Evolutionary conservation across 331 rosid species (phyloP).

Genomic region (Saraca asoca): DNA sequence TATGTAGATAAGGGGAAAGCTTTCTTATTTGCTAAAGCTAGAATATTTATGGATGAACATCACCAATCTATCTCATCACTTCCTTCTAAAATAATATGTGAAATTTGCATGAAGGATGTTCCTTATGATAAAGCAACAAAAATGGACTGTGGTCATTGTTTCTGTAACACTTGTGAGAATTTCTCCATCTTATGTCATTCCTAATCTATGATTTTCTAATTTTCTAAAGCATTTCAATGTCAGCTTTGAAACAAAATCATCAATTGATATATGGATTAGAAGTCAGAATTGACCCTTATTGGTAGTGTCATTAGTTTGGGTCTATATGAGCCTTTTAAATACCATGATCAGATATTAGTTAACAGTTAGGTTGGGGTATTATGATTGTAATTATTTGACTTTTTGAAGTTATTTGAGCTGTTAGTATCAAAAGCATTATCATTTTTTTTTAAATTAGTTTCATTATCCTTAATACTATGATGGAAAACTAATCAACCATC

Average conservation of each 20-base stretch:
- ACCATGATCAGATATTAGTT: not conserved
- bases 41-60: conserved; percentile 63
- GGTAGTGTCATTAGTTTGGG: conserved; percentile 11
- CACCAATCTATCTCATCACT: conserved; percentile 34
- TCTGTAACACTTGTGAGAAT: conserved; percentile 78
- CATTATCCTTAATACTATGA: not conserved
- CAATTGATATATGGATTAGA: conserved; percentile 7
- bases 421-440: no score
- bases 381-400: conserved; percentile 21
- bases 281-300: conserved; percentile 7
- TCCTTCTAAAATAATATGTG: conserved; percentile 52
- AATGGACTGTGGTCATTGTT: no score
- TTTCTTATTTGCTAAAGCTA: conserved; percentile 66
- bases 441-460: no score
- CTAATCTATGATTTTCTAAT: conserved; percentile 1
- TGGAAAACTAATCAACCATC: conserved; percentile 13
- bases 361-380: not conserved
- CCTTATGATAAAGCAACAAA: no score
- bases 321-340: conserved; percentile 13
- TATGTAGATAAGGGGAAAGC: conserved; percentile 69
- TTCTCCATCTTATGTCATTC: conserved; percentile 8
- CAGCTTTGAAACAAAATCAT: conserved; percentile 9
- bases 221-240: not conserved
- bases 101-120: conserved; percentile 81
- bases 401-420: no score